Evolutionary conservation across 163 green algal genomes (phyloP).

Genomic region (Prototheca cutis): DNA sequence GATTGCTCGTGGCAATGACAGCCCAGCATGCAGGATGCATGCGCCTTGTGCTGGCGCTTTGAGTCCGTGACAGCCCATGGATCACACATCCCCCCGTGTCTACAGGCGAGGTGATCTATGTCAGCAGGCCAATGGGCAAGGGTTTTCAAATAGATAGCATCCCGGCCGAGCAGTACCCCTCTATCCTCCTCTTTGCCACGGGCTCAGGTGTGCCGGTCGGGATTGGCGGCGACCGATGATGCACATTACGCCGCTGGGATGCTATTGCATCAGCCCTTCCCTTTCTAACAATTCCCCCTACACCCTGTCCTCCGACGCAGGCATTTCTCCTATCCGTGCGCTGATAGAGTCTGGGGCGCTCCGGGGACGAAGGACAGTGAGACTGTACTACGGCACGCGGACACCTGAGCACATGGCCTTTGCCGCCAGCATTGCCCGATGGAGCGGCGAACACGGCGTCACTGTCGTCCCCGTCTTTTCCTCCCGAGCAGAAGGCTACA

Average conservation of each 20-base stretch:
- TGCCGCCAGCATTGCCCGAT: constrained; percentile 22
- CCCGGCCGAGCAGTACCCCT: constrained; percentile 42
- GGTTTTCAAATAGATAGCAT: constrained; percentile 82
- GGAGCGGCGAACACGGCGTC: constrained; percentile 30
- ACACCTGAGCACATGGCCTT: constrained; percentile 35
- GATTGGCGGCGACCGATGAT: background rate
- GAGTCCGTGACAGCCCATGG: no score
- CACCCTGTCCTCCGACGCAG: constrained; percentile 11
- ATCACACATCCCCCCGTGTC: background rate
- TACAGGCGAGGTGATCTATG: constrained; percentile 45
- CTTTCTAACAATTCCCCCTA: no score
- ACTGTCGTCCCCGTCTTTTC: constrained; percentile 39
- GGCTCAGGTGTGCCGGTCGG: constrained; percentile 27
- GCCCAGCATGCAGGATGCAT: no score
- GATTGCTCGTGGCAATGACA: background rate
- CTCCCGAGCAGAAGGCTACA: constrained; percentile 31
- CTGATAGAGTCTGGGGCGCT: constrained; percentile 67
- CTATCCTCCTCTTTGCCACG: constrained; percentile 78
- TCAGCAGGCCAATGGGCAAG: constrained; percentile 78
- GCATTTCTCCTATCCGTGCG: constrained; percentile 71
- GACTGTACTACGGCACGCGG: constrained; percentile 70
- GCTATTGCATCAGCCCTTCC: constrained; percentile 22
- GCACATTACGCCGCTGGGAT: constrained; percentile 7
- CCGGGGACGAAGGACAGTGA: constrained; percentile 36
- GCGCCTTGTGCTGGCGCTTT: no score